These are phyloP conservation scores for Acrocalymma vagum DNA, from an alignment of 2,329 filamentous ascomycete species.

Conservation along the genomic window DNA sequence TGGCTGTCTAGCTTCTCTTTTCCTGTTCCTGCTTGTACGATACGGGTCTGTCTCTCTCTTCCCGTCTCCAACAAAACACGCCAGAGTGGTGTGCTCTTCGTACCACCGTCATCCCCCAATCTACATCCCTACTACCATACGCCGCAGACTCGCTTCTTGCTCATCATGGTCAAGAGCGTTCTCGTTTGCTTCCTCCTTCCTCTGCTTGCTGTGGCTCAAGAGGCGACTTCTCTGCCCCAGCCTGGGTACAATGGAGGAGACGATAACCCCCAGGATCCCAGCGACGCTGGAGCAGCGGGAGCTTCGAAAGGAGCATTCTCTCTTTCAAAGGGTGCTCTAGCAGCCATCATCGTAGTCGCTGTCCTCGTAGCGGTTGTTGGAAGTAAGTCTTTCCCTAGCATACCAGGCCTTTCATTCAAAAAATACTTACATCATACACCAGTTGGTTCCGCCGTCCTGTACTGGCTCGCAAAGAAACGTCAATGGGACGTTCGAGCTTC, in stretches of 20 bases:
- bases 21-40: constrained; percentile 15
- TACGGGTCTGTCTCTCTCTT: constrained; percentile 38
- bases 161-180: constrained; percentile 36
- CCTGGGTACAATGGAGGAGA: constrained; percentile 46
- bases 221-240: constrained; percentile 32
- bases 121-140: constrained; percentile 21
- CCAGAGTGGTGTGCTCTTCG: constrained; percentile 31
- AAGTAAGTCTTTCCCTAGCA: constrained; percentile 61
- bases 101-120: constrained; percentile 27
- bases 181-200: constrained; percentile 35
- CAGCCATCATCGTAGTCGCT: constrained; percentile 78
- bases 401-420: constrained; percentile 8
- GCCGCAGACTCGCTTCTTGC: constrained; percentile 17
- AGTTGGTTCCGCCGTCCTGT: constrained; percentile 74
- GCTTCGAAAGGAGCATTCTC: constrained; percentile 66
- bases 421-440: constrained; percentile 19
- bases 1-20: constrained; percentile 28
- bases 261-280: constrained; percentile 44
- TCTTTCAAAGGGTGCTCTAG: constrained; percentile 73
- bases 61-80: constrained; percentile 27
- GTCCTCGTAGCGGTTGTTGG: constrained; percentile 69
- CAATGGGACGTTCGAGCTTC: constrained; percentile 82
- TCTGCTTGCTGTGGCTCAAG: constrained; percentile 38
- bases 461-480: constrained; percentile 82
- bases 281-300: constrained; percentile 70